Base-by-base conservation (phyloP, 164 flowering plant genomes). In the Litsea cubeba region DNA sequence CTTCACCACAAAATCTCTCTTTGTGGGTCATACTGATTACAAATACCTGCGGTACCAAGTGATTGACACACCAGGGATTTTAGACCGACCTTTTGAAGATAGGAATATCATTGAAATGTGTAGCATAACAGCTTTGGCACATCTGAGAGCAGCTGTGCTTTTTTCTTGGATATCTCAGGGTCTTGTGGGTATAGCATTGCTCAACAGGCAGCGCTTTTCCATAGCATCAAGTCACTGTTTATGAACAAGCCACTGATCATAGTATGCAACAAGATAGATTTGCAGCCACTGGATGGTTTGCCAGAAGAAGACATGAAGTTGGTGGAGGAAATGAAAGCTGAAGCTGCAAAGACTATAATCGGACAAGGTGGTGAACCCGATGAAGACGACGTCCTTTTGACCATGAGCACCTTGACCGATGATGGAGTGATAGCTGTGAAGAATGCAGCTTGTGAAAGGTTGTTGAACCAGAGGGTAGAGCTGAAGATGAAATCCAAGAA, bases 101-200 rank as follows among this genome's bases (percentile, higher is more conserved):
- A 89, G 96, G n/a, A 94, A 92, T 78, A 90, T 94, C 26, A 94
- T 94, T 74, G 97, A 94, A 76, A 94, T 94, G 98, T 94, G 98
- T 83, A 90, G 93, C 79, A 94, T 94, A 26, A 94, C 98, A 4
- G 98, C 98, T 62, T 74, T 94, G 69, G 97, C 97, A 1, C 98
- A 94, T 84, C 82, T 94, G 51, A 84, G 98, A 68, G 90, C 98
- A 66, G 98, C 98, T 23, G 87, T 94, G 3, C 71, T 92, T 80
- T 94, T 75, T 94, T 94, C 74, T 79, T 92, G 79, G 98, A 94
- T 76, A 85, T 92, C 35, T 94, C 97, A 17, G 96, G 97, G 18
- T 90, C 98, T 20, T 94, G 97, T 79, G 98, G 97, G 0, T 94
- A 89, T 75, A 94, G 80, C 69, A 88, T 94, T 79, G 88, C 95